Percentiles rank a stretch among this genome's conserved stretches.
Conservation (phyloP, 2,329 filamentous ascomycete genomes). For the Aquanectria penicillioides region DNA sequence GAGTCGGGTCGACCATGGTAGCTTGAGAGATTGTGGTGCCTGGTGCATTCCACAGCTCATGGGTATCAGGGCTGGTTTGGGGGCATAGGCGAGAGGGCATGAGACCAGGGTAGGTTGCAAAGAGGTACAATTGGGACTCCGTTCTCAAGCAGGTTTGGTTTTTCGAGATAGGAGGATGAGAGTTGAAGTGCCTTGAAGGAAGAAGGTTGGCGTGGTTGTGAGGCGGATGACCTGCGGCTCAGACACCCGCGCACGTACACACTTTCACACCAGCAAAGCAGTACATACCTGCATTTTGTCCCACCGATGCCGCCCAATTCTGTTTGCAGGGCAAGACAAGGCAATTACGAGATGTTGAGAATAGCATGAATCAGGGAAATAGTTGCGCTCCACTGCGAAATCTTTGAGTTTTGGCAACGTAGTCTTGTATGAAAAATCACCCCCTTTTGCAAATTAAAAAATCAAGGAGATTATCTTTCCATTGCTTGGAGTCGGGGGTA, state of each 20-base stretch:
- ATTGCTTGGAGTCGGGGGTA: too few relatives aligned
- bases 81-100: too few relatives aligned
- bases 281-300: conserved; percentile 20
- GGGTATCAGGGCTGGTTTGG: too few relatives aligned
- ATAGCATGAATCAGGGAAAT: too few relatives aligned
- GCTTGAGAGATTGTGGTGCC: neutral
- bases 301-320: neutral
- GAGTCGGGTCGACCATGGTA: neutral
- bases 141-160: neutral
- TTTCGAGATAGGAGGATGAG: neutral
- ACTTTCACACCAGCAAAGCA: neutral
- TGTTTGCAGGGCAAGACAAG: neutral
- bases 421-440: too few relatives aligned
- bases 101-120: too few relatives aligned
- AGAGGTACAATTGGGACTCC: too few relatives aligned
- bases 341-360: neutral
- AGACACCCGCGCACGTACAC: conserved; percentile 13
- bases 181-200: neutral
- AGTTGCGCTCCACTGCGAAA: too few relatives aligned
- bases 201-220: neutral
- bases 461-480: too few relatives aligned
- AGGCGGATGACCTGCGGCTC: conserved; percentile 16
- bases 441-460: too few relatives aligned
- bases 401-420: too few relatives aligned
- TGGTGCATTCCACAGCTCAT: too few relatives aligned